Evolutionary conservation across 2,329 filamentous ascomycete species (phyloP), one percentile per base, ranked within the genome.

Genomic region (Cytospora paraplurivora): DNA sequence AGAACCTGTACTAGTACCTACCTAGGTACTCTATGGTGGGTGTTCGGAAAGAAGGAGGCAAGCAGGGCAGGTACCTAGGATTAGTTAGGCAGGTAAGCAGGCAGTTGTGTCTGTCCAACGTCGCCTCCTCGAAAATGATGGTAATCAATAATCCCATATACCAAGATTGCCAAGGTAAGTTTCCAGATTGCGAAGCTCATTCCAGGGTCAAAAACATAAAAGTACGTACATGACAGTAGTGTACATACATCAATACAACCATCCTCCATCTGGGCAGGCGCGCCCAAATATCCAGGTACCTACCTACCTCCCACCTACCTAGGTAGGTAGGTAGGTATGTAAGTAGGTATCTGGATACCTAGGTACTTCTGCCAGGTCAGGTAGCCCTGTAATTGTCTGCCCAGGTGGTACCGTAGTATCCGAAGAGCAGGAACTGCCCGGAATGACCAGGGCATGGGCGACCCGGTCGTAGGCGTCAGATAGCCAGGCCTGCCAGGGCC

Each of bases 401-500:
- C 27, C 27, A 4, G 27, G 27, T 27, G 27, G 27, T 60, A 54
- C 12, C 21, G 50, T 34, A 47, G 32, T 17, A 52, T 52, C 51
- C 41, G 47, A 51, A 27, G 50, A 51, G 27, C 27, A 37, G 51
- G 58, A 47, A 19, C 52, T 32, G 37, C 50, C 50, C 55, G 55
- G 38, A 47, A 19, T 33, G 38, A 44, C 58, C 58, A 60, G 50
- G 55, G 38, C 27, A 12, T 21, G 54, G 38, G 15, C 44, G 11
- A 52, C 37, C 53, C 47, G 56, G 56, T 38, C 56, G 10, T 37
- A 35, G 52, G 34, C 54, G 35, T 12, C 37, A 59, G 32, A 47
- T 51, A 35, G 56, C 15, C 33, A 27, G 19, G 19, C 47, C 15
- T 37, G 58, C 37, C 58, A 47, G 58, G 53, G 58, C 37, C 35